Percentiles rank a stretch among this genome's conserved stretches.
phyloP scores from a whole-genome alignment of 2,329 filamentous ascomycete genomes.

The Teratosphaeria epicoccoides region DNA sequence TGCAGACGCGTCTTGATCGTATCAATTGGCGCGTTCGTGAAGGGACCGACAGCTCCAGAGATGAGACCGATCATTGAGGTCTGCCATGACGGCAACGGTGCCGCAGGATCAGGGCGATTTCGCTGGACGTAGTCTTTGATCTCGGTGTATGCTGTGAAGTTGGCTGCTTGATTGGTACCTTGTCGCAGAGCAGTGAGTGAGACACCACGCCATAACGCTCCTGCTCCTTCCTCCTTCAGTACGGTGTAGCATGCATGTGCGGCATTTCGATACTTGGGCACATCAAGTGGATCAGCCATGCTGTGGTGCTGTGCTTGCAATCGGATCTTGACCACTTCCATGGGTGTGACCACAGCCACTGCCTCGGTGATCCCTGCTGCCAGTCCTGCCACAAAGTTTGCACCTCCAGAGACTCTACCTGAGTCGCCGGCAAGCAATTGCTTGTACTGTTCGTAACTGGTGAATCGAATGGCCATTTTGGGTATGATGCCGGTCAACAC shows the following conservation, averaged over 20 bases:
- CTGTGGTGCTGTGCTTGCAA: slow-evolving; percentile 96
- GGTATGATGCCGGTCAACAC: slow-evolving; percentile 93
- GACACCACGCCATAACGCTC: slow-evolving; percentile 85
- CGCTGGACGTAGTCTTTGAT: slow-evolving; percentile 70
- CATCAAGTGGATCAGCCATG: slow-evolving; percentile 90
- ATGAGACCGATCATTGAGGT: slow-evolving; percentile 86
- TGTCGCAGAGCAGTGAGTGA: slow-evolving; percentile 86
- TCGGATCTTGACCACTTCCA: slow-evolving; percentile 99
- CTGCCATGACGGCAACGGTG: slow-evolving; percentile 71
- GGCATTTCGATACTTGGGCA: slow-evolving; percentile 95
- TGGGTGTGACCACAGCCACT: slow-evolving; percentile 89
- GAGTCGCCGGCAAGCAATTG: slow-evolving; percentile 59
- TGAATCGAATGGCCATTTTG: slow-evolving; percentile 99
- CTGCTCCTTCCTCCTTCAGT: slow-evolving; percentile 77
- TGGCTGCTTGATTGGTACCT: slow-evolving; percentile 94
- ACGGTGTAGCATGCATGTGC: slow-evolving; percentile 78
- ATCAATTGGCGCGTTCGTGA: slow-evolving; percentile 95
- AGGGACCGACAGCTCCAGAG: slow-evolving; percentile 84
- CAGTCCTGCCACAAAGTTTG: slow-evolving; percentile 74
- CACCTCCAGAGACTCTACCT: slow-evolving; percentile 56
- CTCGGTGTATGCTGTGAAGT: slow-evolving; percentile 96
- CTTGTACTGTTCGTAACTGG: slow-evolving; percentile 94
- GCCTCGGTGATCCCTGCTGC: slow-evolving; percentile 92
- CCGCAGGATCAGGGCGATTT: slow-evolving; percentile 58
- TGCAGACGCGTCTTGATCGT: slow-evolving; percentile 97